phyloP scores from a whole-genome alignment of 2,329 filamentous ascomycete species.

The Stachybotrys elegans region DNA sequence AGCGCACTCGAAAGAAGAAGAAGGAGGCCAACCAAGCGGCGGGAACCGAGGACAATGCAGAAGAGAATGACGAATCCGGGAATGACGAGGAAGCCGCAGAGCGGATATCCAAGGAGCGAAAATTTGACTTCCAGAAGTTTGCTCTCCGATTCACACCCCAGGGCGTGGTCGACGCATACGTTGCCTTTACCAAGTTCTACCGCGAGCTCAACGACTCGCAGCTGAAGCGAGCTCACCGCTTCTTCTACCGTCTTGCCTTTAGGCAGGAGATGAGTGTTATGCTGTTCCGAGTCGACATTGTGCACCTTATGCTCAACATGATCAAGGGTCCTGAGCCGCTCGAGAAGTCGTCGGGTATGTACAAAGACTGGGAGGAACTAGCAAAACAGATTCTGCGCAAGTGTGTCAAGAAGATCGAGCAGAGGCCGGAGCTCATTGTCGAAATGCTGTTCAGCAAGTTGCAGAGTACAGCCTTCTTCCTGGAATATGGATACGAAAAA shows the following conservation, averaged over 20 bases:
- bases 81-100: constrained; percentile 70
- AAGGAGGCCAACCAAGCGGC: constrained; percentile 46
- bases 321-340: constrained; percentile 82
- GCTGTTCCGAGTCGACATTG: constrained; percentile 85
- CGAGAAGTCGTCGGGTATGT: constrained; percentile 60
- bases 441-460: constrained; percentile 96
- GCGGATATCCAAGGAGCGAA: constrained; percentile 71
- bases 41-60: constrained; percentile 38
- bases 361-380: constrained; percentile 87
- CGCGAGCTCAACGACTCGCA: constrained; percentile 73
- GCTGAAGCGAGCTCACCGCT: constrained; percentile 86
- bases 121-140: constrained; percentile 90
- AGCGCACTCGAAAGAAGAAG: constrained; percentile 68
- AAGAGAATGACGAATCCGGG: constrained; percentile 62
- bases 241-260: constrained; percentile 90
- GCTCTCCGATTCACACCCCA: constrained; percentile 76
- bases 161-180: constrained; percentile 82
- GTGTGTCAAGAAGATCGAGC: constrained; percentile 77
- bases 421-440: constrained; percentile 78
- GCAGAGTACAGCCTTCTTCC: constrained; percentile 72
- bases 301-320: constrained; percentile 83
- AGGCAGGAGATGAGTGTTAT: constrained; percentile 89
- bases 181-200: constrained; percentile 75
- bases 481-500: constrained; percentile 87
- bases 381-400: constrained; percentile 77